These are phyloP conservation scores for Penicillium hordei DNA, from an alignment of 2,329 filamentous ascomycete genomes.

Conservation along the genomic window DNA sequence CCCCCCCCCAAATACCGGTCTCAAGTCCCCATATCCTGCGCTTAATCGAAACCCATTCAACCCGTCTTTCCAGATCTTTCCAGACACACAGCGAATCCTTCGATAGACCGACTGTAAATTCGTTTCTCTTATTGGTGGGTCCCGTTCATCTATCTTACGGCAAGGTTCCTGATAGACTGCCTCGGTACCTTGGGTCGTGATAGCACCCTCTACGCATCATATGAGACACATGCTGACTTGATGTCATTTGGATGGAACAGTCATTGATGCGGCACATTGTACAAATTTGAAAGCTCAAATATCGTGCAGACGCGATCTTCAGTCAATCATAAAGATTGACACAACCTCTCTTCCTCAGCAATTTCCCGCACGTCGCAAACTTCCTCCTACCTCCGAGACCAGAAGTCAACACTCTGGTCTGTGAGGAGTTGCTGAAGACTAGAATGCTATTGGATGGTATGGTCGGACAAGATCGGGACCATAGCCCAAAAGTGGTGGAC, in stretches of 20 bases:
- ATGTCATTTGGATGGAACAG: slow-evolving; percentile 24
- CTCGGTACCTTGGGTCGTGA: slow-evolving; percentile 23
- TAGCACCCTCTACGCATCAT: slow-evolving; percentile 17
- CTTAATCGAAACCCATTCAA: neutral
- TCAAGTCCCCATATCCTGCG: slow-evolving; percentile 24
- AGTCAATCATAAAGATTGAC: slow-evolving; percentile 5
- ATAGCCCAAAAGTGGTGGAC: slow-evolving; percentile 39
- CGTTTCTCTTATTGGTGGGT: slow-evolving; percentile 20
- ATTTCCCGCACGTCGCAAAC: neutral
- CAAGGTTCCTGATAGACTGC: slow-evolving; percentile 22
- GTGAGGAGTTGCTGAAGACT: slow-evolving; percentile 7
- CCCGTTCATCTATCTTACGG: slow-evolving; percentile 15
- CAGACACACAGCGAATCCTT: neutral
- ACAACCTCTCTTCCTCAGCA: slow-evolving; percentile 4
- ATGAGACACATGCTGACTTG: slow-evolving; percentile 26
- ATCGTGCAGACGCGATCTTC: slow-evolving; percentile 4
- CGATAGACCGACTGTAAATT: slow-evolving; percentile 13
- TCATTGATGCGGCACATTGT: slow-evolving; percentile 20
- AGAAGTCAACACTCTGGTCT: slow-evolving; percentile 9
- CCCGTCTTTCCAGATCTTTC: neutral
- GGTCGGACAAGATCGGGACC: slow-evolving; percentile 37
- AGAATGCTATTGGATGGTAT: slow-evolving; percentile 42
- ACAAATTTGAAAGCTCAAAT: slow-evolving; percentile 5
- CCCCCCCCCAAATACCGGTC: too few relatives aligned
- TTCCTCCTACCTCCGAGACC: neutral